Evolutionary conservation across 768 basidiomycete species (phyloP).

Genomic region (Psilocybe subaeruginosa): DNA sequence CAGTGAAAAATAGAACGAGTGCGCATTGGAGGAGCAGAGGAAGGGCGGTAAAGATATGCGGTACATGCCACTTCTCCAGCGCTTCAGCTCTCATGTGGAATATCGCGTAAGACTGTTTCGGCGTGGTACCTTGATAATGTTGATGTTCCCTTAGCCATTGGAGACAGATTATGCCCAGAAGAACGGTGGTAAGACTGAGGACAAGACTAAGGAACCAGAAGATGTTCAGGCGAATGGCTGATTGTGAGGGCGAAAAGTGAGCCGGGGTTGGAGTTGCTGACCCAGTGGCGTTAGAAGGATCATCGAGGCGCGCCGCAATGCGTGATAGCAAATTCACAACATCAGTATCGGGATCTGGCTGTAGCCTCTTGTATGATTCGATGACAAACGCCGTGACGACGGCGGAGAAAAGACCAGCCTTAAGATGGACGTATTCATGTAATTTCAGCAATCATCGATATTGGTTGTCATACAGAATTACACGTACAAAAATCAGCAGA

Average conservation of each 20-base stretch:
- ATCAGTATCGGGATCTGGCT: slow-evolving; percentile 15
- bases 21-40: slow-evolving; percentile 31
- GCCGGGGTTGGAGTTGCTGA: not conserved
- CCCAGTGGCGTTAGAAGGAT: slow-evolving; percentile 1
- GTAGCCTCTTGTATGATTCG: slow-evolving; percentile 18
- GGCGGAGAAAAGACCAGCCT: slow-evolving; percentile 28
- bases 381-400: slow-evolving; percentile 20
- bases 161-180: slow-evolving; percentile 15
- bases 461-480: not conserved
- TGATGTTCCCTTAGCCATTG: slow-evolving; percentile 21
- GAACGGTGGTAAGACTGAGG: slow-evolving; percentile 15
- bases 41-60: slow-evolving; percentile 25
- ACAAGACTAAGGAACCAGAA: slow-evolving; percentile 17
- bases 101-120: slow-evolving; percentile 13
- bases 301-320: slow-evolving; percentile 8
- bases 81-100: slow-evolving; percentile 31
- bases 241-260: slow-evolving; percentile 4
- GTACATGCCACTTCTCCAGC: slow-evolving; percentile 29
- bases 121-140: slow-evolving; percentile 6
- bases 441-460: not conserved
- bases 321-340: slow-evolving; percentile 15
- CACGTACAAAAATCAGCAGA: slow-evolving; percentile 24
- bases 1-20: slow-evolving; percentile 31
- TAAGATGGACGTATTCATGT: not conserved
- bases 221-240: slow-evolving; percentile 14